A percentile compares a stretch with the other conserved stretches of the same genome.
Evolutionary conservation across 495 filamentous ascomycete species (phyloP).

Genomic region (Aspergillus bertholletiae): DNA sequence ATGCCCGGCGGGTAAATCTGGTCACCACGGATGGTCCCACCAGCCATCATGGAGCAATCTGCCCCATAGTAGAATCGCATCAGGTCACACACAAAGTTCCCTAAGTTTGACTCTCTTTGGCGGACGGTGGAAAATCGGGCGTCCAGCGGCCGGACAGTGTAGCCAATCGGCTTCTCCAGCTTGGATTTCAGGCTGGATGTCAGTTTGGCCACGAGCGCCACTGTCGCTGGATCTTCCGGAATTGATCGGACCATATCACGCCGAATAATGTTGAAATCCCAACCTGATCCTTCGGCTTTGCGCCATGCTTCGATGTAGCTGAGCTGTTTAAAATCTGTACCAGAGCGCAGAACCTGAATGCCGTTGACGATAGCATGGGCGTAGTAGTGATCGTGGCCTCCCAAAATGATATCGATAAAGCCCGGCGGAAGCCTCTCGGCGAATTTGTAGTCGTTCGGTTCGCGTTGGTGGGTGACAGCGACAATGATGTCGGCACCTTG

Average conservation of each 20-base stretch:
- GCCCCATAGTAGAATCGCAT: constrained; percentile 78
- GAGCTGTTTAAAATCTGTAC: constrained; percentile 85
- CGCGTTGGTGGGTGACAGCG: constrained; percentile 78
- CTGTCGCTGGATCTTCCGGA: constrained; percentile 53
- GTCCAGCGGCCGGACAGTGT: constrained; percentile 74
- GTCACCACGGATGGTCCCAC: constrained; percentile 86
- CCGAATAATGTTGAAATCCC: constrained; percentile 75
- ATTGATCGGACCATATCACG: constrained; percentile 67
- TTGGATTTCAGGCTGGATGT: constrained; percentile 69
- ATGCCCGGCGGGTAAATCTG: constrained; percentile 83
- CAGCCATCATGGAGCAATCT: constrained; percentile 81
- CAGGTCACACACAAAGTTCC: constrained; percentile 86
- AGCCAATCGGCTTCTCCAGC: constrained; percentile 79
- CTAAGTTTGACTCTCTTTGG: constrained; percentile 72
- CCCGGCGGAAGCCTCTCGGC: constrained; percentile 63
- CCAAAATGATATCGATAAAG: constrained; percentile 77
- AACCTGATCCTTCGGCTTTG: constrained; percentile 44
- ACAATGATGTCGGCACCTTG: constrained; percentile 79
- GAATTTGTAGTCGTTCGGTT: constrained; percentile 82
- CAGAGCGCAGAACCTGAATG: constrained; percentile 75
- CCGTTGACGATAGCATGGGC: constrained; percentile 70
- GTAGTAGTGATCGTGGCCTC: constrained; percentile 90
- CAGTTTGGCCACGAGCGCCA: constrained; percentile 59
- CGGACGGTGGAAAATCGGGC: constrained; percentile 82
- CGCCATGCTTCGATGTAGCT: constrained; percentile 78